Percentiles rank a stretch among this genome's conserved stretches.
These are phyloP conservation scores for Pseudozyma thailandica DNA, from an alignment of 1,284 basidiomycete genomes.

Conservation along the genomic window DNA sequence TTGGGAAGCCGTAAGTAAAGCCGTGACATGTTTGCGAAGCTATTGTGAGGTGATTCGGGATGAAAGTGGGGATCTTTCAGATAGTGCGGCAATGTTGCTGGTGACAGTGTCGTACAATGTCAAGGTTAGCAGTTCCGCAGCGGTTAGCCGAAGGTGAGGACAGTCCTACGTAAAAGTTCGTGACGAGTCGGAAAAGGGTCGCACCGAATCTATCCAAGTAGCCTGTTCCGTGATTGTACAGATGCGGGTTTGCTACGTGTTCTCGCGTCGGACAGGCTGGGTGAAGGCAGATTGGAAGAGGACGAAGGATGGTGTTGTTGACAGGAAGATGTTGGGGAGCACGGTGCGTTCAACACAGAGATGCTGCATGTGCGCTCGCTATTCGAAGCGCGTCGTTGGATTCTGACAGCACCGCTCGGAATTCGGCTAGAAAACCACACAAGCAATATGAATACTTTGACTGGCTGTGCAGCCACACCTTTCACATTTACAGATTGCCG, in stretches of 20 bases:
- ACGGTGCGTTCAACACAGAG: not conserved
- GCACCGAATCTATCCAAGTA: not conserved
- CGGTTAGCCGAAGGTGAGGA: too few relatives aligned
- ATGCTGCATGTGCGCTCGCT: too few relatives aligned
- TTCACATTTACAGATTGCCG: too few relatives aligned
- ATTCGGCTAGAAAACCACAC: too few relatives aligned
- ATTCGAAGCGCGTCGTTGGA: too few relatives aligned
- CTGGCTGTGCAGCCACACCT: too few relatives aligned
- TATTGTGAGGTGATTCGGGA: not conserved
- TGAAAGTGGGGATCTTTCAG: not conserved
- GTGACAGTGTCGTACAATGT: too few relatives aligned
- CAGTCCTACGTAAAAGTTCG: too few relatives aligned
- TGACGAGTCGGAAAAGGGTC: not conserved
- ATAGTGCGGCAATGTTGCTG: not conserved
- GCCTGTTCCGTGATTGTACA: not conserved
- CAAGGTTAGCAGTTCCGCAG: too few relatives aligned
- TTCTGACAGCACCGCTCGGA: too few relatives aligned
- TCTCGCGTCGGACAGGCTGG: too few relatives aligned
- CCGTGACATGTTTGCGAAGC: constrained; percentile 47
- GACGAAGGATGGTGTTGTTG: not conserved
- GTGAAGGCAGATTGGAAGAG: not conserved
- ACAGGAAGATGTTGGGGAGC: not conserved
- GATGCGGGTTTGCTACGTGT: not conserved
- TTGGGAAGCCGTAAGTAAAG: constrained; percentile 56
- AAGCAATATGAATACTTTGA: too few relatives aligned